phyloP scores from a whole-genome alignment of 164 flowering plant genomes.

The Amborella trichopoda region DNA sequence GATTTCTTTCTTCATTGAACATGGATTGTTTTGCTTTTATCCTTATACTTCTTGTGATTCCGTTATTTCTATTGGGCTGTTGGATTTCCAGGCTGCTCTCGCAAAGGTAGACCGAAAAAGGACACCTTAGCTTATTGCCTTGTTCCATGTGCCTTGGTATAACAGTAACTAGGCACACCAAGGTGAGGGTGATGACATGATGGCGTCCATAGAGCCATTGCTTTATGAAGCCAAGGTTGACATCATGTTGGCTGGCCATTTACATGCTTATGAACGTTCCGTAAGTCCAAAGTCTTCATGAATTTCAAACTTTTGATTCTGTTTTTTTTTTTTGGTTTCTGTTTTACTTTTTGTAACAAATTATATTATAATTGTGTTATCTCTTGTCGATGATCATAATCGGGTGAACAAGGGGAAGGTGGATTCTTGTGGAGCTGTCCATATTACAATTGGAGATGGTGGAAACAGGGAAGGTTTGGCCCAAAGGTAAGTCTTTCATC shows the following conservation, averaged over 20 bases:
- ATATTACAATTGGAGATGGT: constrained; percentile 96
- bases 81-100: constrained; percentile 65
- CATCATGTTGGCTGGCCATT: constrained; percentile 82
- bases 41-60: too few species aligned
- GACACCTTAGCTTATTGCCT: constrained; percentile 84
- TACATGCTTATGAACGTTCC: constrained; percentile 95
- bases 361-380: too few species aligned
- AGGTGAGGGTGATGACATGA: constrained; percentile 85
- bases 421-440: constrained; percentile 84
- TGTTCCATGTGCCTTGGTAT: constrained; percentile 99
- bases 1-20: too few species aligned
- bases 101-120: constrained; percentile 61
- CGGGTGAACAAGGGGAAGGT: constrained; percentile 55
- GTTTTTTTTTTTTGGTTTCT: too few species aligned
- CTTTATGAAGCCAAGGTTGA: constrained; percentile 84
- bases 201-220: constrained; percentile 78
- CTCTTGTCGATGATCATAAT: constrained; percentile 23
- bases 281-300: too few species aligned
- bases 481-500: constrained; percentile 45
- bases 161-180: constrained; percentile 88
- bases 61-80: too few species aligned
- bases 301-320: too few species aligned
- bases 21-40: too few species aligned
- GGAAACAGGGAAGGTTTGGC: constrained; percentile 98
- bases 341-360: too few species aligned